Conservation (phyloP, 768 basidiomycete species). For the Rhizopogon sp. region DNA sequence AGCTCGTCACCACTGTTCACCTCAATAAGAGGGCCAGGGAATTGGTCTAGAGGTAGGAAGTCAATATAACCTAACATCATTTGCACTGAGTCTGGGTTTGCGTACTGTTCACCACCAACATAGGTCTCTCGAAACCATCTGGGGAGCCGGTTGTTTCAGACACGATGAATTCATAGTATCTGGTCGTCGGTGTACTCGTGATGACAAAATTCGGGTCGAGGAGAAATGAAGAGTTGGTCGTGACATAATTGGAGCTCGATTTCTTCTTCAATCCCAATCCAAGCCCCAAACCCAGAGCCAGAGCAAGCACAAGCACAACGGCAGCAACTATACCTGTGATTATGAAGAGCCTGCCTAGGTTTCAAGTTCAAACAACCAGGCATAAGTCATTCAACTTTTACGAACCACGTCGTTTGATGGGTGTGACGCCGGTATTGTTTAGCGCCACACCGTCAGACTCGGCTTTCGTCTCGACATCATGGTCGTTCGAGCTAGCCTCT, state of each 20-base stretch:
- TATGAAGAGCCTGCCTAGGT: conserved; percentile 10
- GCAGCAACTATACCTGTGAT: conserved; percentile 8
- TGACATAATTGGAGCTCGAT: conserved; percentile 8
- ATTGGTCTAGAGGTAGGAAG: conserved; percentile 18
- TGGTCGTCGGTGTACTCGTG: conserved; percentile 29
- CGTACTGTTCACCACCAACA: conserved; percentile 46
- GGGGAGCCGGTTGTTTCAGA: conserved; percentile 33
- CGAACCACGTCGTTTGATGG: neutral
- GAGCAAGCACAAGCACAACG: conserved; percentile 13
- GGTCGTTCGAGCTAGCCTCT: conserved; percentile 5
- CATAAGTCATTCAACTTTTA: neutral
- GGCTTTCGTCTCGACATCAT: conserved; percentile 3
- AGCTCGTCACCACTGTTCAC: conserved; percentile 31
- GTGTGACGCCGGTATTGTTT: neutral
- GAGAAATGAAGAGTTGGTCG: conserved; percentile 24
- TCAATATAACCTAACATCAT: conserved; percentile 1
- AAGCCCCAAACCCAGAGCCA: conserved; percentile 24
- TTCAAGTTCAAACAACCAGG: neutral
- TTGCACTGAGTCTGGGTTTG: neutral
- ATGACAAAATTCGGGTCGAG: conserved; percentile 23
- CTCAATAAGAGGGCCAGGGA: conserved; percentile 29
- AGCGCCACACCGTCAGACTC: neutral
- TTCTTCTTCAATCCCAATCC: conserved; percentile 22
- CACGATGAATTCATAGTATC: conserved; percentile 41
- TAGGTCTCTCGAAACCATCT: conserved; percentile 34